A percentile compares a stretch with the other conserved stretches of the same genome.
Evolutionary conservation across 352 stramenopile genomes (phyloP).

Genomic region (Phytophthora foliorum): DNA sequence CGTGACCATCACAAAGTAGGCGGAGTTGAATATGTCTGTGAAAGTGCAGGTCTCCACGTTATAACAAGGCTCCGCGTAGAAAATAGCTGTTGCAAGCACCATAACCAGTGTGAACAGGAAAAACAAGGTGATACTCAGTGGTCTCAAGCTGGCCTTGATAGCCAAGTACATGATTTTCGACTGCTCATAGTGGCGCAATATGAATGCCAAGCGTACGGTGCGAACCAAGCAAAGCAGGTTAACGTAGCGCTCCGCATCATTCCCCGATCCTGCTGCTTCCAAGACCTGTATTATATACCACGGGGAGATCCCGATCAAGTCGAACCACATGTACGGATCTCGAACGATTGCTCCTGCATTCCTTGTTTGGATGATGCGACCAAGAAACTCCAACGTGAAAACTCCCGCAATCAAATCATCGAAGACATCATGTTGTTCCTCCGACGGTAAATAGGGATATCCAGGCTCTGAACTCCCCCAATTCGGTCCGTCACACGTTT

Average conservation of each 20-base stretch:
- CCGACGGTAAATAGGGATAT: slow-evolving; percentile 62
- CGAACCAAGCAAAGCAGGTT: slow-evolving; percentile 63
- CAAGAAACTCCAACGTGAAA: slow-evolving; percentile 68
- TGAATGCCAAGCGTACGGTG: slow-evolving; percentile 56
- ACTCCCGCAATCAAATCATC: slow-evolving; percentile 56
- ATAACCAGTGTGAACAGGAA: slow-evolving; percentile 85
- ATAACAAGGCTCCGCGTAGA: slow-evolving; percentile 83
- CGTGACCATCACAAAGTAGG: slow-evolving; percentile 89
- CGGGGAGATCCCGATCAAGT: slow-evolving; percentile 63
- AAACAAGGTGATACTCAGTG: slow-evolving; percentile 74
- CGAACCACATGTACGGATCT: slow-evolving; percentile 60
- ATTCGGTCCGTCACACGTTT: slow-evolving; percentile 76
- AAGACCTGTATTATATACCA: slow-evolving; percentile 60
- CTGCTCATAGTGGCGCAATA: slow-evolving; percentile 67
- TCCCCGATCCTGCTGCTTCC: slow-evolving; percentile 2
- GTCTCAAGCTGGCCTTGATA: slow-evolving; percentile 64
- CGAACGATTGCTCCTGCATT: slow-evolving; percentile 41
- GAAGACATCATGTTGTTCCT: slow-evolving; percentile 42
- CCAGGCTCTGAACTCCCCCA: slow-evolving; percentile 57
- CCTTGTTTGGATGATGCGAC: slow-evolving; percentile 38
- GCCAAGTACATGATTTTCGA: slow-evolving; percentile 68
- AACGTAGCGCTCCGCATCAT: slow-evolving; percentile 35
- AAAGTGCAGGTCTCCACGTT: slow-evolving; percentile 81
- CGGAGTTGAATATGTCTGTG: slow-evolving; percentile 87
- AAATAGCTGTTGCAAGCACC: slow-evolving; percentile 77